Evolutionary conservation across 2,329 filamentous ascomycete species (phyloP), one percentile per base, ranked within the genome.

Genomic region (Clonostachys byssicola): DNA sequence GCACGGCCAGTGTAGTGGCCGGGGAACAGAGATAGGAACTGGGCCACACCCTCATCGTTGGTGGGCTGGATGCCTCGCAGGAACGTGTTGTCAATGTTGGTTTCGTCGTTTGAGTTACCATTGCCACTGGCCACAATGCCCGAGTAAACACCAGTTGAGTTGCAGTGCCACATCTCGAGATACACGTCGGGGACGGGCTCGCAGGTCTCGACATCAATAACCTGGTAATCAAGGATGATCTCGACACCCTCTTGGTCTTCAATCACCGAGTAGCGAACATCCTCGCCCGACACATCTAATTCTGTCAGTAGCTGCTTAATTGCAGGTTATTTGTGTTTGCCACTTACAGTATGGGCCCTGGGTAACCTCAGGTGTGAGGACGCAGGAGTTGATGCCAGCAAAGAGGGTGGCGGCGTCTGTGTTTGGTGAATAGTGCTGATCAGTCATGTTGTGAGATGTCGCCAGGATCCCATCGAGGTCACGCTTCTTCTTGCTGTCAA

Each of bases 281-380:
- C 58, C 42, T 64, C 61, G 16, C 61, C 61, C 5, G 56, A 53
- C 3, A 64, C 61, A 42, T 64, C 61, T 59, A 18, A 33, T 9
- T 30, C 23, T 30, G 23, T 30, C 8, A 30, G 23, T 30, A 10
- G 23, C 23, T 30, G 23, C 23, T 30, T 30, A 9, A 30, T 10
- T 9, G 8, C 23, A 30, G 9, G 23, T 9, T 6, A 30, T 10
- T 30, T 3, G 23, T 30, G 9, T 17, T 35, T 7, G 34, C 44
- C 42, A 49, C 58, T 42, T 57, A 65, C 72, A 55, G 63, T 71
- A 56, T 52, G 76, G 76, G 3, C 75, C 75, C 54, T 77, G 65
- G 5, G 73, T 78, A 12, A 72, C 71, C 52, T 78, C 75, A 0
- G 74, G 73, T 5, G 66, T 71, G 18, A 79, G 61, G 12, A 77